phyloP scores from a whole-genome alignment of 495 filamentous ascomycete species.

The Aspergillus sclerotiicarbonarius region DNA sequence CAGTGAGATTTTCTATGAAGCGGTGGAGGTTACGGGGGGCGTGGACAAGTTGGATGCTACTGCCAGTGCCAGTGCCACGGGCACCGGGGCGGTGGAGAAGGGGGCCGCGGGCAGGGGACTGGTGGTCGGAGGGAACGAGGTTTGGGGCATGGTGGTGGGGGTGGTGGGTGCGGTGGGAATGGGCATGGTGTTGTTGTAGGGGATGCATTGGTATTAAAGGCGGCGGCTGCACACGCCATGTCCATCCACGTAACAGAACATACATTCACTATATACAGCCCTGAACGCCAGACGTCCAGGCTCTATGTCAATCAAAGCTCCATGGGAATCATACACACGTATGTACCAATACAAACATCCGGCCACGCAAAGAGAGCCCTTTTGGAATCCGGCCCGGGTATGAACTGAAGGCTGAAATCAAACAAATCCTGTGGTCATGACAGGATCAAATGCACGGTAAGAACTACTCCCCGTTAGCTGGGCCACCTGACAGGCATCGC shows the following conservation, averaged over 20 bases:
- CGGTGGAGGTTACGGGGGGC: conserved; percentile 33
- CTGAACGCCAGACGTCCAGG: neutral
- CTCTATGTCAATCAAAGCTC: conserved; percentile 3
- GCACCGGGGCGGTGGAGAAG: too few species aligned
- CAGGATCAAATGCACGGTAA: conserved; percentile 46
- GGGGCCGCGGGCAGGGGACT: too few species aligned
- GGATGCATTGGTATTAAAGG: neutral
- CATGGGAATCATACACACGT: conserved; percentile 32
- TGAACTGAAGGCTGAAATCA: conserved; percentile 8
- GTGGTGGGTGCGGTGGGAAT: too few species aligned
- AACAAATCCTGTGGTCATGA: conserved; percentile 8
- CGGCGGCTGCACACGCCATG: neutral
- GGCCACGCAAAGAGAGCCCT: conserved; percentile 9
- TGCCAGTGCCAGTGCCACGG: too few species aligned
- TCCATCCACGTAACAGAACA: neutral
- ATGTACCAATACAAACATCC: conserved; percentile 18
- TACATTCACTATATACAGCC: neutral
- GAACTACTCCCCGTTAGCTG: conserved; percentile 28
- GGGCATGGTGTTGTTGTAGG: too few species aligned
- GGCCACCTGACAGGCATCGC: neutral
- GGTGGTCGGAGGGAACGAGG: too few species aligned
- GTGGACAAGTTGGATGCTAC: conserved; percentile 26
- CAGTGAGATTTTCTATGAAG: conserved; percentile 12
- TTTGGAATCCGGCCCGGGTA: conserved; percentile 17
- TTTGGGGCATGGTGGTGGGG: too few species aligned